phyloP scores from a whole-genome alignment of 345 rosid genomes.

The Dimocarpus longan region DNA sequence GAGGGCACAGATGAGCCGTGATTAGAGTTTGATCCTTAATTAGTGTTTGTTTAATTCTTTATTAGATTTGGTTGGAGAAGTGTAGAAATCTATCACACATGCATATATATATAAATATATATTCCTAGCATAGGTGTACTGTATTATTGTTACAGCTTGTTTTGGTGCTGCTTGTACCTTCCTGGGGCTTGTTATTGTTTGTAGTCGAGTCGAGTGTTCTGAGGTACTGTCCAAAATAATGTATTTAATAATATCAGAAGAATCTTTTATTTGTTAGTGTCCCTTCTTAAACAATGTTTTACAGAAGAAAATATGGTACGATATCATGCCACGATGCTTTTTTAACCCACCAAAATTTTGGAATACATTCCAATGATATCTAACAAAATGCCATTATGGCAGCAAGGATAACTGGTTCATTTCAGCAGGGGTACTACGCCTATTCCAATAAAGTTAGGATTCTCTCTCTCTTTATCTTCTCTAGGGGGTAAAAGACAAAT shows the following conservation, averaged over 20 bases:
- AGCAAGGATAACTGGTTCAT: no score
- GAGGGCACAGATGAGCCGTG: slow-evolving; percentile 56
- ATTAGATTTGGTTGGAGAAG: slow-evolving; percentile 33
- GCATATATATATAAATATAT: neutral
- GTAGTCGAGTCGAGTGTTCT: neutral
- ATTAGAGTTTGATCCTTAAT: slow-evolving; percentile 4
- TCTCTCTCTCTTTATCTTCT: no score
- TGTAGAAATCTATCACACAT: slow-evolving; percentile 19
- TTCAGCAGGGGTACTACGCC: no score
- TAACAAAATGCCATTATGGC: no score
- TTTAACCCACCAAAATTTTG: no score
- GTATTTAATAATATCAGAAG: neutral
- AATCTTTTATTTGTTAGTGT: neutral
- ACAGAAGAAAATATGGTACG: no score
- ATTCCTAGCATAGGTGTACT: slow-evolving; percentile 1
- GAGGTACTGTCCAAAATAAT: neutral
- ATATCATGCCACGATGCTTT: no score
- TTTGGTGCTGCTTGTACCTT: neutral
- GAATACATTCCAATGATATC: no score
- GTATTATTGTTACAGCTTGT: neutral
- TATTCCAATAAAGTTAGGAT: no score
- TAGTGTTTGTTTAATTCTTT: slow-evolving; percentile 37
- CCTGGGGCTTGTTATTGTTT: neutral
- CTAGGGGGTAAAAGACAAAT: no score
- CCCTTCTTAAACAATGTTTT: neutral